Evolutionary conservation across 2,329 filamentous ascomycete genomes (phyloP).

Genomic region (Aspergillus ustus): DNA sequence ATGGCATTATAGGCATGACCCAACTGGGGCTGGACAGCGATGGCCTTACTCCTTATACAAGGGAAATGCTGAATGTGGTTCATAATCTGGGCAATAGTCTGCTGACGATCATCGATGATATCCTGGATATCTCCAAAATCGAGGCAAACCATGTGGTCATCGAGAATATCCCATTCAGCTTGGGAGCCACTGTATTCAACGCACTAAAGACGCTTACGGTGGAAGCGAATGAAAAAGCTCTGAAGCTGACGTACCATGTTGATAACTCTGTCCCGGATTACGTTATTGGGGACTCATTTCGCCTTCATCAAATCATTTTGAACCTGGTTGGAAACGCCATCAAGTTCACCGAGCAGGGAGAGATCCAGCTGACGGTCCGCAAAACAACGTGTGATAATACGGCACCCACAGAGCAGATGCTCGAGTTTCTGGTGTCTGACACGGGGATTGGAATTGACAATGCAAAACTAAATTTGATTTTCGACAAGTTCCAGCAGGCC

Average conservation of each 20-base stretch:
- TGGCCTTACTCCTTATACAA: constrained; percentile 89
- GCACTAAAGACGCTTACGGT: constrained; percentile 95
- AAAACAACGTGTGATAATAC: constrained; percentile 65
- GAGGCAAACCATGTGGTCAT: constrained; percentile 98
- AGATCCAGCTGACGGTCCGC: constrained; percentile 92
- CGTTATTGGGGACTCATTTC: constrained; percentile 94
- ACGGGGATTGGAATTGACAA: constrained; percentile 95
- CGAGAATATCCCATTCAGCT: constrained; percentile 93
- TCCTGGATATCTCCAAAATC: constrained; percentile 73
- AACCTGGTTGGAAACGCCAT: constrained; percentile 98
- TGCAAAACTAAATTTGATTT: constrained; percentile 95
- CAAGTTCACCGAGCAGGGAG: constrained; percentile 96
- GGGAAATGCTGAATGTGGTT: constrained; percentile 98
- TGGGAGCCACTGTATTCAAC: constrained; percentile 94
- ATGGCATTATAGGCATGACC: constrained; percentile 98
- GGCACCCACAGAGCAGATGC: constrained; percentile 78
- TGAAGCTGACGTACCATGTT: constrained; percentile 90
- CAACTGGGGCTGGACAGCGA: constrained; percentile 94
- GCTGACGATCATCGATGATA: constrained; percentile 91
- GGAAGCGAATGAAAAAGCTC: constrained; percentile 92
- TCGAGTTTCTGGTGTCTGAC: constrained; percentile 93
- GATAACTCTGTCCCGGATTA: constrained; percentile 93
- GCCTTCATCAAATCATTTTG: constrained; percentile 91
- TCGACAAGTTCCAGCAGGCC: constrained; percentile 99
- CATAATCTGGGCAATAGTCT: constrained; percentile 95